phyloP scores from a whole-genome alignment of 1,284 basidiomycete species.

The Xerocomus nothofagi region DNA sequence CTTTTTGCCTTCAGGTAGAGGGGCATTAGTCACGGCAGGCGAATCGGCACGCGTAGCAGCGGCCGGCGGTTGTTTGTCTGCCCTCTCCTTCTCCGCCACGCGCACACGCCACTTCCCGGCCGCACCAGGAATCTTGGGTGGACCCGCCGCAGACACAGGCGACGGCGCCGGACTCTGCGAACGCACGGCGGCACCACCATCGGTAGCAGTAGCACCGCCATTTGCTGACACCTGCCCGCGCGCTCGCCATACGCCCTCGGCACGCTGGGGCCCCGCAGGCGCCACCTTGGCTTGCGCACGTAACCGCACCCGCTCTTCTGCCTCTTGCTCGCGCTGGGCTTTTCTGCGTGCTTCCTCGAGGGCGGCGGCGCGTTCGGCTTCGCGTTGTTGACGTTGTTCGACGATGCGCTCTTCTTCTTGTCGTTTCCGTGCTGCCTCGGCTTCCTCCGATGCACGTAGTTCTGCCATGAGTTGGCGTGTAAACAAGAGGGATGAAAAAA shows the following conservation, averaged over 20 bases:
- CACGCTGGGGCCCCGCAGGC: neutral
- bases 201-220: conserved; percentile 29
- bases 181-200: conserved; percentile 35
- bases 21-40: conserved; percentile 36
- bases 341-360: conserved; percentile 61
- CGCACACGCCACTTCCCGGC: conserved; percentile 53
- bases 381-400: conserved; percentile 59
- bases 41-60: conserved; percentile 37
- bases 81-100: conserved; percentile 49
- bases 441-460: conserved; percentile 55
- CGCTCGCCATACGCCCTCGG: conserved; percentile 21
- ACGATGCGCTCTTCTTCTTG: conserved; percentile 60
- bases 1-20: conserved; percentile 39
- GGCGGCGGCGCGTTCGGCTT: conserved; percentile 64
- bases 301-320: conserved; percentile 51
- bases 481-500: too few relatives aligned
- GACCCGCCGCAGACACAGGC: conserved; percentile 32
- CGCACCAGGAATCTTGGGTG: conserved; percentile 40
- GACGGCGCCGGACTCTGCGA: conserved; percentile 30
- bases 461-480: conserved; percentile 40
- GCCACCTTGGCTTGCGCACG: conserved; percentile 31
- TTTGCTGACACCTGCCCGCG: conserved; percentile 15
- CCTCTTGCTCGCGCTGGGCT: conserved; percentile 80
- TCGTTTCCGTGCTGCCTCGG: conserved; percentile 54
- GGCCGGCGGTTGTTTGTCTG: conserved; percentile 23